These are phyloP conservation scores for Gossypium trilobum DNA, from an alignment of 441 rosid genomes.

Conservation along the genomic window DNA sequence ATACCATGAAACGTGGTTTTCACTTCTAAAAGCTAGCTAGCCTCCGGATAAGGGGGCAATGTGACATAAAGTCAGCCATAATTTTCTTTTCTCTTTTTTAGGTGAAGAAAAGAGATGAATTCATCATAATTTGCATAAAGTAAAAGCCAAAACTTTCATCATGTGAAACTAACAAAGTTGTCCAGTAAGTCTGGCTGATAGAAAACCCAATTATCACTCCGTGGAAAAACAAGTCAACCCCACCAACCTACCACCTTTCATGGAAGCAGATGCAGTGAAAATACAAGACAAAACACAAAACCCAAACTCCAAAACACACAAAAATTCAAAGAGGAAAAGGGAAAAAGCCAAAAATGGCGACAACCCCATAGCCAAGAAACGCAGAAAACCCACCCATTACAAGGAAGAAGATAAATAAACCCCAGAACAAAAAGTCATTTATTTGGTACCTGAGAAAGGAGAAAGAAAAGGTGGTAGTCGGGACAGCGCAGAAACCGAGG, in stretches of 20 bases:
- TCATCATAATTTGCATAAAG: constrained; percentile 13
- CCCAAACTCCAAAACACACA: constrained; percentile 7
- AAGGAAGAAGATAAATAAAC: constrained; percentile 8
- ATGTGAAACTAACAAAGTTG: constrained; percentile 18
- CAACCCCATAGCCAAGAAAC: constrained; percentile 1
- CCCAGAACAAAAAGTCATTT: background rate
- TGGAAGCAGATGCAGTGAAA: constrained; percentile 24
- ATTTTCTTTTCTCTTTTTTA: background rate
- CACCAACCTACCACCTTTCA: constrained; percentile 69
- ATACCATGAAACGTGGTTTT: background rate
- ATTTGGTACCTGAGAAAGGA: constrained; percentile 26
- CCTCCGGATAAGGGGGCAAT: constrained; percentile 21
- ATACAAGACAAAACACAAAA: constrained; percentile 3
- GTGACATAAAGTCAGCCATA: constrained; percentile 18
- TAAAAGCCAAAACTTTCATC: constrained; percentile 18
- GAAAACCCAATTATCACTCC: constrained; percentile 18
- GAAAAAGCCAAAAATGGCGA: constrained; percentile 23
- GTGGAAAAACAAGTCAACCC: constrained; percentile 52
- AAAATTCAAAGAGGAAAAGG: constrained; percentile 17
- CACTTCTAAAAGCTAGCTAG: background rate
- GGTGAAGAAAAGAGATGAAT: background rate
- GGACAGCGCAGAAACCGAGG: constrained; percentile 28
- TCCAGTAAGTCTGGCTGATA: constrained; percentile 13
- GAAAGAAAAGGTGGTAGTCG: constrained; percentile 22
- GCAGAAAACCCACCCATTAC: constrained; percentile 9